These are phyloP conservation scores for Phaeolepiota aurea DNA, from an alignment of 768 basidiomycete species.

Conservation along the genomic window DNA sequence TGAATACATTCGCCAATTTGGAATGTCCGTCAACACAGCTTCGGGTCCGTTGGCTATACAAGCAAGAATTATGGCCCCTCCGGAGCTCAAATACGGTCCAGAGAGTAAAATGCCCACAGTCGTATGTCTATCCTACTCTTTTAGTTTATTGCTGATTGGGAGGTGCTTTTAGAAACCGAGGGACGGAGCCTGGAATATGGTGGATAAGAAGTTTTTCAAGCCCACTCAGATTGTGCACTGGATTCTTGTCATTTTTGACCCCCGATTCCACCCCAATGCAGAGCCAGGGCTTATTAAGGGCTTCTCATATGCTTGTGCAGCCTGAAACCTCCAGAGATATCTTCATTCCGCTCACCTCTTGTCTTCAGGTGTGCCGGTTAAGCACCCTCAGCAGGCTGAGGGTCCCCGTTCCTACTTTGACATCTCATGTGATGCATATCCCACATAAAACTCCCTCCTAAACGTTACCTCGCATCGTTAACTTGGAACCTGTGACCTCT, in stretches of 20 bases:
- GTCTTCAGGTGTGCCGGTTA: no score
- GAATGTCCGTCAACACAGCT: slow-evolving; percentile 48
- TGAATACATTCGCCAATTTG: slow-evolving; percentile 68
- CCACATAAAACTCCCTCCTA: no score
- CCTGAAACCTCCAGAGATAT: no score
- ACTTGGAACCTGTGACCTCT: no score
- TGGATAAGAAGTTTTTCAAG: slow-evolving; percentile 58
- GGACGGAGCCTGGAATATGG: slow-evolving; percentile 77
- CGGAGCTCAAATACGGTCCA: slow-evolving; percentile 57
- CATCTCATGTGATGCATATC: no score
- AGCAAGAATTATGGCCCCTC: slow-evolving; percentile 57
- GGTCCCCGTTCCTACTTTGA: no score
- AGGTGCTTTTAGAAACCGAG: slow-evolving; percentile 40
- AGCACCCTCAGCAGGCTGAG: no score
- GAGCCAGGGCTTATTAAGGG: slow-evolving; percentile 45
- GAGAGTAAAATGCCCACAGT: slow-evolving; percentile 49
- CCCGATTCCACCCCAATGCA: slow-evolving; percentile 36
- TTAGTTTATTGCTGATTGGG: slow-evolving; percentile 4
- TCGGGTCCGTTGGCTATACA: slow-evolving; percentile 45
- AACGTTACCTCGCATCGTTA: no score
- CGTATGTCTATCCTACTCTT: slow-evolving; percentile 14
- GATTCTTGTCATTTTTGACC: not conserved
- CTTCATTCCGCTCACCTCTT: no score
- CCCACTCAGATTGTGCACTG: slow-evolving; percentile 48
- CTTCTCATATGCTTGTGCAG: no score